These are phyloP conservation scores for Ophiocordyceps polyrhachis-furcata DNA, from an alignment of 2,329 filamentous ascomycete species.

Conservation along the genomic window DNA sequence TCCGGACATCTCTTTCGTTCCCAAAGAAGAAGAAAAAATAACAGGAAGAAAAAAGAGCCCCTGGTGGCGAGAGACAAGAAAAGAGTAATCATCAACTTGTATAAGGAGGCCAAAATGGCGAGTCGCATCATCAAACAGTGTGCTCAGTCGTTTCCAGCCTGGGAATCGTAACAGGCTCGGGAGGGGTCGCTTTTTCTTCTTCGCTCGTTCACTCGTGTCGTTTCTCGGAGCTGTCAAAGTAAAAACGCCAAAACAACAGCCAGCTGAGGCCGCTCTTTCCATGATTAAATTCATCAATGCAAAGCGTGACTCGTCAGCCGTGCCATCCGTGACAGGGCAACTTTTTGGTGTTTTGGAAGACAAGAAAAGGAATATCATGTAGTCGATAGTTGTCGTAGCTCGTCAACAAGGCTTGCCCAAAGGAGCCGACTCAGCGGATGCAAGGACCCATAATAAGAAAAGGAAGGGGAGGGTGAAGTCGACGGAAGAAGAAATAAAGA, in stretches of 20 bases:
- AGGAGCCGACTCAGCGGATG: slow-evolving; percentile 11
- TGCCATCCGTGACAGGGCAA: slow-evolving; percentile 19
- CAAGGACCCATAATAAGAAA: slow-evolving; percentile 7
- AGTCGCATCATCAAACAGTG: slow-evolving; percentile 6
- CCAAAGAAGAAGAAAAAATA: slow-evolving; percentile 1
- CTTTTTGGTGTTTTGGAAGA: slow-evolving; percentile 1
- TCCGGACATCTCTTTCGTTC: slow-evolving; percentile 9
- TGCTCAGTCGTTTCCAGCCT: slow-evolving; percentile 14
- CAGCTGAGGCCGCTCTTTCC: slow-evolving; percentile 5
- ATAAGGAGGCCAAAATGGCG: neutral
- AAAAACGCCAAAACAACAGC: slow-evolving; percentile 5
- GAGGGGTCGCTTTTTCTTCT: slow-evolving; percentile 12
- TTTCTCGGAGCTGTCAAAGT: slow-evolving; percentile 10
- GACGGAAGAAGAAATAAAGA: no score
- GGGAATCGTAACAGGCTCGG: slow-evolving; percentile 18
- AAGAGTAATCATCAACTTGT: neutral
- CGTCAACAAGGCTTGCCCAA: slow-evolving; percentile 12
- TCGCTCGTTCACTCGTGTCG: slow-evolving; percentile 11
- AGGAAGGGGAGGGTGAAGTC: slow-evolving; percentile 1
- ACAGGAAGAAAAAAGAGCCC: neutral
- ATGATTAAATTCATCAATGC: slow-evolving; percentile 19
- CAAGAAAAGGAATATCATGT: slow-evolving; percentile 8
- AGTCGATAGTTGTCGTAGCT: slow-evolving; percentile 17
- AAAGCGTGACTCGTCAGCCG: slow-evolving; percentile 26
- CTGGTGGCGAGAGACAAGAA: neutral